Percentiles rank a stretch among this genome's conserved stretches.
Conservation (phyloP, 2,329 filamentous ascomycete genomes). For the Dichotomopilus funicola region DNA sequence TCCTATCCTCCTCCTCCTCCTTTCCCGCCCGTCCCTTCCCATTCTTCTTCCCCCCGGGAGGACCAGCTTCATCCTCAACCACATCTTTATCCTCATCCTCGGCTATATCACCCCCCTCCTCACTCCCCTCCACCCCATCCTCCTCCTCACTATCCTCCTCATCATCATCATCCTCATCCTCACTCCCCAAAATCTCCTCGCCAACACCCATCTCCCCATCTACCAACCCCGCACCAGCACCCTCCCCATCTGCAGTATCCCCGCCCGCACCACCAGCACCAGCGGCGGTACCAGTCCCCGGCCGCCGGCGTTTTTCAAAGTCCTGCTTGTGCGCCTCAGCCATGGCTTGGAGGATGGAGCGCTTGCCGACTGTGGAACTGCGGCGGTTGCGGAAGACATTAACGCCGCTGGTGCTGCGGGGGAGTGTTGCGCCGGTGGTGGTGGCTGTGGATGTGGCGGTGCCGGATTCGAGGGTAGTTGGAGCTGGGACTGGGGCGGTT, state of each 20-base stretch:
- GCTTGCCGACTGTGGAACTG: conserved; percentile 30
- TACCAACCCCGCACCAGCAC: conserved; percentile 4
- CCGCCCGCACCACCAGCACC: conserved; percentile 6
- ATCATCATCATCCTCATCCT: conserved; percentile 18
- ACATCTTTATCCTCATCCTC: conserved; percentile 1
- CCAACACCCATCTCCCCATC: conserved; percentile 4
- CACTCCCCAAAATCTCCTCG: conserved; percentile 10
- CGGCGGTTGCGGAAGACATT: conserved; percentile 23
- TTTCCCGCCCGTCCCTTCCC: background rate
- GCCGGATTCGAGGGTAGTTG: background rate
- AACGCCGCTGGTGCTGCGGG: background rate
- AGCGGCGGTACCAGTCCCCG: too few relatives aligned
- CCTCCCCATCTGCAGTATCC: conserved; percentile 2
- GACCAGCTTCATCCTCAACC: background rate
- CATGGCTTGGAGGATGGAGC: conserved; percentile 55
- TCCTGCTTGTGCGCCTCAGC: conserved; percentile 83
- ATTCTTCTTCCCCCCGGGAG: background rate
- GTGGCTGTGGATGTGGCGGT: background rate
- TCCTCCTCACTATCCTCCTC: conserved; percentile 20
- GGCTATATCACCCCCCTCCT: conserved; percentile 8
- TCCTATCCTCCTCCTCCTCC: background rate
- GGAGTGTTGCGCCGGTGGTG: background rate
- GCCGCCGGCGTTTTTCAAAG: conserved; percentile 71
- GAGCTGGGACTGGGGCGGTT: too few relatives aligned
- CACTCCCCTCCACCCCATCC: conserved; percentile 19